phyloP scores from a whole-genome alignment of 1,284 basidiomycete genomes.

The Cryptococcus sp. region DNA sequence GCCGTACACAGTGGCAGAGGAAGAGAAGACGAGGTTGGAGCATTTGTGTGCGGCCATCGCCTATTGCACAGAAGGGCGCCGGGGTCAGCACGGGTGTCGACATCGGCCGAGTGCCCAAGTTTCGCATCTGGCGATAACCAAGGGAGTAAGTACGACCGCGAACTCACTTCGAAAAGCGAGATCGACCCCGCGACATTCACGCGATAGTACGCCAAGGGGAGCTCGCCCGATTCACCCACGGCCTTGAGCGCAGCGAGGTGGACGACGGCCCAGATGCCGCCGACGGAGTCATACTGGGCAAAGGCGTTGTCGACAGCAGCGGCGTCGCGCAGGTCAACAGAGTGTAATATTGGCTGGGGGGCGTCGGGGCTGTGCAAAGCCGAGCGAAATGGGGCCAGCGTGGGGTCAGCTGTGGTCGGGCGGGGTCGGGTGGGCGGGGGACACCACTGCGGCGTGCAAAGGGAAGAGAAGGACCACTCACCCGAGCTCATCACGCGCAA shows the following conservation, averaged over 20 bases:
- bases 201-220: slow-evolving; percentile 86
- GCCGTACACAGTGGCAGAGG: slow-evolving; percentile 98
- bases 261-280: slow-evolving; percentile 95
- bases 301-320: slow-evolving; percentile 73
- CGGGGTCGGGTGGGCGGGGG: slow-evolving; percentile 16
- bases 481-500: slow-evolving; percentile 62
- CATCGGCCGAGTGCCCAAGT: not conserved
- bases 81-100: not conserved
- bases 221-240: slow-evolving; percentile 94
- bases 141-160: not conserved
- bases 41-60: slow-evolving; percentile 81
- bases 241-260: slow-evolving; percentile 98
- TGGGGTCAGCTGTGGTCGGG: no score
- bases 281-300: slow-evolving; percentile 66
- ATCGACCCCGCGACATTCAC: slow-evolving; percentile 88
- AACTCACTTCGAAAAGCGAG: slow-evolving; percentile 61
- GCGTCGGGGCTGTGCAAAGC: slow-evolving; percentile 51
- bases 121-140: not conserved
- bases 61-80: slow-evolving; percentile 41
- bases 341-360: slow-evolving; percentile 48
- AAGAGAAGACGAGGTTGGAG: slow-evolving; percentile 89
- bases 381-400: not conserved
- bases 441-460: slow-evolving; percentile 30
- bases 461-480: slow-evolving; percentile 21
- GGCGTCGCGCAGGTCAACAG: slow-evolving; percentile 69